Evolutionary conservation across 805 yeast species (phyloP), one percentile per base, ranked within the genome.

Genomic region (Sugiyamaella chiloensis): DNA sequence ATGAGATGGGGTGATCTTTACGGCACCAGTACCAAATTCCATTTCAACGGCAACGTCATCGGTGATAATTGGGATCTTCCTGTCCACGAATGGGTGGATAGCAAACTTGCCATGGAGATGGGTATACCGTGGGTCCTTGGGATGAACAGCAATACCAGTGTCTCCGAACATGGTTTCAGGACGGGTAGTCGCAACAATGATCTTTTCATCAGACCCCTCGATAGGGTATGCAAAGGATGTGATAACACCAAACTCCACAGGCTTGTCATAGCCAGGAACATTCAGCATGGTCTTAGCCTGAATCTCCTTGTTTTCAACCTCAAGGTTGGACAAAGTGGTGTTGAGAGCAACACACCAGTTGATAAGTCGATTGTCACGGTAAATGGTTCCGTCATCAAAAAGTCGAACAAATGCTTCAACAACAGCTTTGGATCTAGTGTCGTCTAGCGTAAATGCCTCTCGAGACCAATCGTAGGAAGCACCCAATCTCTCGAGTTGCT

Each of bases 1-100:
- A 70, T 93, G 99, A 37, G 96, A 97, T 51, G 99, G 99, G 11
- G 99, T 93, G 66, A 93, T 93, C 72, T 93, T 93, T 53, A 93
- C 99, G 42, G 99, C 99, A 83, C 99, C 99, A 53, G 99, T 93
- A 78, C 99, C 99, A 59, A 93, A 93, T 68, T 87, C 96, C 98
- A 93, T 93, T 69, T 93, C 99, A 55, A 93, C 99, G 34, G 97
- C 93, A 69, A 87, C 96, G 32, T 82, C 65, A 66, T 93, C 99
- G 44, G 89, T 80, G 53, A 93, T 73, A 63, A 93, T 87, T 57
- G 99, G 99, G 46, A 93, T 68, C 63, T 80, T 74, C 66, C 88
- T 83, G 64, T 85, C 86, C 61, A 87, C 70, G 70, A 93, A 86
- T 53, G 99, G 98, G 71, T 93, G 98, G 57, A 80, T 68, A 52